Base-by-base conservation (phyloP, 768 basidiomycete species). In the Amanita rimosa region DNA sequence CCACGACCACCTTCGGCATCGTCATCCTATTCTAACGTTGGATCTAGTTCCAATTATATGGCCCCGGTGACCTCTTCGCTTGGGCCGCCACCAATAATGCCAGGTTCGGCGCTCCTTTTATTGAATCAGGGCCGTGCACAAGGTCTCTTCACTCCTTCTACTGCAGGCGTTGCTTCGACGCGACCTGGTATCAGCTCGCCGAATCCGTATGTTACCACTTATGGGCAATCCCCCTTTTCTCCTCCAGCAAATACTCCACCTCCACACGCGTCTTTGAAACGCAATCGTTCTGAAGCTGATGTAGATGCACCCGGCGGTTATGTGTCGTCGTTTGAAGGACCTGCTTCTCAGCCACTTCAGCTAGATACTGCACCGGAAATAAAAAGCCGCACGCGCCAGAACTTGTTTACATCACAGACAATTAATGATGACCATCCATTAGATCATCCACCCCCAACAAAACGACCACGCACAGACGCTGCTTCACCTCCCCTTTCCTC, bases 111-210 rank as follows among this genome's bases (percentile, higher is more conserved):
- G 22, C 78, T 90, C 44, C 82, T 85, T 47, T 73, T 90, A 38
- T 72, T 90, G 39, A 84, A 88, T 59, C 87, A 90, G 72, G 86
- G 86, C 52, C 79, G 86, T 52, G 86, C 86, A 0, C 87, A 89
- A 67, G 86, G 86, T 51, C 73, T 90, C 24, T 89, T 89, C 61
- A 89, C 87, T 21, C 87, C 87, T 3, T 87, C 86, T 17, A 88
- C 89, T 8, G 83, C 87, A 46, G 71, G 73, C 53, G 63, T 75
- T 48, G 64, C 66, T 44, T 48, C 45, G 22, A 52, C 36, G 43
- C 60, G 49, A 59, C 63, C 73, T 49, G 72, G 72, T 35, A 75
- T 76, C 52, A 65, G 67, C 26, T 75, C 81, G 31, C 81, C 81
- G 44, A 70, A 68, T 27, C 71, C 75, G 10, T 73, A 70, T 50